Percentiles rank a stretch among this genome's conserved stretches.
Evolutionary conservation across 306 rosid species (phyloP).

Genomic region (Nissolia schottii): DNA sequence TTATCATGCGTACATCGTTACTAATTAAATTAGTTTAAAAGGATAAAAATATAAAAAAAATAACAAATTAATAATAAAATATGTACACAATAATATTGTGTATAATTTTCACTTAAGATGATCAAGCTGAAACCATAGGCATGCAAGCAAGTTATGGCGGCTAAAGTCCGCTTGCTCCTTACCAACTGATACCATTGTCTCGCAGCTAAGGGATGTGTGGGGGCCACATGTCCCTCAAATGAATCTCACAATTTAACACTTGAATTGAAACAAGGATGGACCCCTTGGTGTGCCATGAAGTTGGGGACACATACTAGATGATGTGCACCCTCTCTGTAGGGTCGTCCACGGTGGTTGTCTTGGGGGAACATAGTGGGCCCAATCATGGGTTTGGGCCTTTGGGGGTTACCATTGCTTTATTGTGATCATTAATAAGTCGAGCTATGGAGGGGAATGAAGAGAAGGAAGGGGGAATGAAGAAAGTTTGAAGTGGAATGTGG

Average conservation of each 20-base stretch:
- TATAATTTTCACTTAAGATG: too few relatives aligned
- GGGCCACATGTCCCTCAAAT: conserved; percentile 57
- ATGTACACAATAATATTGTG: too few relatives aligned
- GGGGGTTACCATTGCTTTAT: conserved; percentile 37
- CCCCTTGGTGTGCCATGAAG: conserved; percentile 49
- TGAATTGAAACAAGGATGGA: conserved; percentile 38
- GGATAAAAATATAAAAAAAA: too few relatives aligned
- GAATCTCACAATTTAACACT: conserved; percentile 16
- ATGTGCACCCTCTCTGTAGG: conserved; percentile 50
- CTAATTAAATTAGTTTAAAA: too few relatives aligned
- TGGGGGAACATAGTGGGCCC: conserved; percentile 60
- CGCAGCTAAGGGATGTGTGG: conserved; percentile 45
- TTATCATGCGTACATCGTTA: too few relatives aligned
- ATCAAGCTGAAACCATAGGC: too few relatives aligned
- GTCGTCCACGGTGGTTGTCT: conserved; percentile 60
- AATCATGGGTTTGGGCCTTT: conserved; percentile 53
- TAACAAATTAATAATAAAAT: too few relatives aligned
- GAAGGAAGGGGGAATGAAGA: background rate
- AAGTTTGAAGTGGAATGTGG: conserved; percentile 1
- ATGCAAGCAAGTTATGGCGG: conserved; percentile 72
- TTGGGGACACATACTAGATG: conserved; percentile 78
- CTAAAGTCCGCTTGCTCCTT: conserved; percentile 36
- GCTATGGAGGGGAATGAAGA: conserved; percentile 19
- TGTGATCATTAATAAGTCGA: conserved; percentile 34
- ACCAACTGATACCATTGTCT: conserved; percentile 43